Evolutionary conservation across 805 yeast genomes (phyloP).

Genomic region (Saccharomycodes ludwigii): DNA sequence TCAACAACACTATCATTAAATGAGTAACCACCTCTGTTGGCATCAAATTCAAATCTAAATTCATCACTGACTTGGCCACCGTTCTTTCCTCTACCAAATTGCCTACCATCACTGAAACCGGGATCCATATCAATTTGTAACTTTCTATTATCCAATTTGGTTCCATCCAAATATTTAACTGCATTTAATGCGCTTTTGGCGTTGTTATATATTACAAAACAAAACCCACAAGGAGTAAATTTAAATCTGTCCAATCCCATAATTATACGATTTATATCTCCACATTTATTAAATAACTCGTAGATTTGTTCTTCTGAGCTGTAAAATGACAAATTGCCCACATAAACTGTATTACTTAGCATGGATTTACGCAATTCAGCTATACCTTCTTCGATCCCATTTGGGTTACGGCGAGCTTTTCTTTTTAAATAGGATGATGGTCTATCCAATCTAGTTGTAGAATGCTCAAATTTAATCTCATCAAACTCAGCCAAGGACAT

Average conservation of each 20-base stretch:
- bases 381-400: conserved; percentile 49
- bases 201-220: conserved; percentile 69
- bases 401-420: conserved; percentile 42
- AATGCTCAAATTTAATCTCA: conserved; percentile 42
- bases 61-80: conserved; percentile 91
- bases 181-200: conserved; percentile 70
- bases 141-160: conserved; percentile 71
- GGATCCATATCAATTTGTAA: conserved; percentile 89
- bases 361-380: conserved; percentile 56
- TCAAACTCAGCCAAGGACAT: conserved; percentile 40
- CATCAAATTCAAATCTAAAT: conserved; percentile 35
- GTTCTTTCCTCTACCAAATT: conserved; percentile 82
- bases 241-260: conserved; percentile 93
- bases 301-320: conserved; percentile 92
- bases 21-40: conserved; percentile 34
- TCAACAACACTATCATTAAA: conserved; percentile 21
- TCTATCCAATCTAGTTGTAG: conserved; percentile 55
- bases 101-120: conserved; percentile 91
- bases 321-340: conserved; percentile 80
- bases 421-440: conserved; percentile 60
- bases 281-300: conserved; percentile 76
- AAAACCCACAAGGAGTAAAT: conserved; percentile 93
- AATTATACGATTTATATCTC: conserved; percentile 63
- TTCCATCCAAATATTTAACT: conserved; percentile 68
- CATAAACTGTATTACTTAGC: conserved; percentile 68